Percentiles rank a stretch among this genome's conserved stretches.
Evolutionary conservation across 164 flowering plant species (phyloP).

Genomic region (Euptelea pleiosperma): DNA sequence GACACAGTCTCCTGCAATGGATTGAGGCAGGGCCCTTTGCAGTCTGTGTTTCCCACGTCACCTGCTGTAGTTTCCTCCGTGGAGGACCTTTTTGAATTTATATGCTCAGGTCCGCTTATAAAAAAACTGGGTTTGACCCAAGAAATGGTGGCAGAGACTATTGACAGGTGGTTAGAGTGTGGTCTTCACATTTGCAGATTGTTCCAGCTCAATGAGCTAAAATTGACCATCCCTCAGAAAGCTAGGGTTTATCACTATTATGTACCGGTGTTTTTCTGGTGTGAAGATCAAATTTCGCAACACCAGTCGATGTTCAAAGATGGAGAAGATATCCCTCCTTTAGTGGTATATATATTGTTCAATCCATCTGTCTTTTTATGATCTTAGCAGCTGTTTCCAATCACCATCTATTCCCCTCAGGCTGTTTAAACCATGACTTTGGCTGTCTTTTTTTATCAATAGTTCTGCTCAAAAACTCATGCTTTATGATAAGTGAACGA

Average conservation of each 20-base stretch:
- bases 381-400: neutral
- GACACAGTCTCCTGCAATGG: conserved; percentile 13
- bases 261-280: conserved; percentile 91
- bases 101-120: conserved; percentile 77
- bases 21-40: conserved; percentile 26
- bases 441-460: no score
- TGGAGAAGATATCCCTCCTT: conserved; percentile 75
- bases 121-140: conserved; percentile 50
- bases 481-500: neutral
- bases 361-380: neutral
- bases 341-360: conserved; percentile 57
- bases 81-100: conserved; percentile 72
- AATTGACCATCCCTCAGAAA: conserved; percentile 61
- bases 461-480: no score
- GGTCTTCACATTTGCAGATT: conserved; percentile 58
- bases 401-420: neutral
- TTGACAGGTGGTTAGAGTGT: conserved; percentile 76
- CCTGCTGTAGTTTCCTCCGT: conserved; percentile 67
- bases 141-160: conserved; percentile 56
- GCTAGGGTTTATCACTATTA: conserved; percentile 84
- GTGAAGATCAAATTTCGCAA: conserved; percentile 75
- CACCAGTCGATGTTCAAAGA: conserved; percentile 64
- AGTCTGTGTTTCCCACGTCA: conserved; percentile 42
- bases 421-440: neutral
- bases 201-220: conserved; percentile 63